phyloP scores from a whole-genome alignment of 2,329 filamentous ascomycete genomes.

The Akanthomyces uredinophilus region DNA sequence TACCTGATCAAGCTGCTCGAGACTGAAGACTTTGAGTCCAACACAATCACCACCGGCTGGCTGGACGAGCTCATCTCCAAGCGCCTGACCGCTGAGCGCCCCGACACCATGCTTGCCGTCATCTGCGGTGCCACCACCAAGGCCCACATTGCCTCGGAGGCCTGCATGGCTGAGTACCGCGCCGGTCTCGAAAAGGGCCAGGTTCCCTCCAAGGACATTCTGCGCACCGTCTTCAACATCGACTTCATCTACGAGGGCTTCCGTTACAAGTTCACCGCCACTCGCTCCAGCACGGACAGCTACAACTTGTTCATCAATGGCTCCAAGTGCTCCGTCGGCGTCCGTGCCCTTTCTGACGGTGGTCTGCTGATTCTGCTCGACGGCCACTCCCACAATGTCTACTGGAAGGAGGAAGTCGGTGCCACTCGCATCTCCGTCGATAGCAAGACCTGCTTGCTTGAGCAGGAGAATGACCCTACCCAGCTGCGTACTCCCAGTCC shows the following conservation, averaged over 20 bases:
- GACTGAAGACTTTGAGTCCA: conserved; percentile 96
- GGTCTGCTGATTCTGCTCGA: conserved; percentile 86
- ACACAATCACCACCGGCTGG: conserved; percentile 99
- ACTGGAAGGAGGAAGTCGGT: conserved; percentile 99
- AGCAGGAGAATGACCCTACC: conserved; percentile 98
- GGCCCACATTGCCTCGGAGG: conserved; percentile 90
- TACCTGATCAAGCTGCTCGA: conserved; percentile 98
- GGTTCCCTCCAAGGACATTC: conserved; percentile 89
- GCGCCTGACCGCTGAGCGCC: conserved; percentile 91
- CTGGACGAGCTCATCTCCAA: conserved; percentile 98
- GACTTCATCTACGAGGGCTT: conserved; percentile 98
- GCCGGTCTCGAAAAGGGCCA: conserved; percentile 92
- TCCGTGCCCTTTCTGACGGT: conserved; percentile 88
- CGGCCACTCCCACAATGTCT: conserved; percentile 94
- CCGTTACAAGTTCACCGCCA: conserved; percentile 97
- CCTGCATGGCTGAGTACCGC: conserved; percentile 80
- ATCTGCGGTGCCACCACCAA: conserved; percentile 93
- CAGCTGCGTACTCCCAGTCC: conserved; percentile 92
- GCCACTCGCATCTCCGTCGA: conserved; percentile 94
- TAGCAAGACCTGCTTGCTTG: conserved; percentile 94
- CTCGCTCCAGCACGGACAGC: conserved; percentile 83
- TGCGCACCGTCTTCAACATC: conserved; percentile 95
- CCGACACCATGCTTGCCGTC: conserved; percentile 88
- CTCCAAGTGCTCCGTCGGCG: conserved; percentile 89
- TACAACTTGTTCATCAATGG: conserved; percentile 99